A percentile compares a stretch with the other conserved stretches of the same genome.
phyloP scores from a whole-genome alignment of 768 basidiomycete species.

The Mycena vitilis region DNA sequence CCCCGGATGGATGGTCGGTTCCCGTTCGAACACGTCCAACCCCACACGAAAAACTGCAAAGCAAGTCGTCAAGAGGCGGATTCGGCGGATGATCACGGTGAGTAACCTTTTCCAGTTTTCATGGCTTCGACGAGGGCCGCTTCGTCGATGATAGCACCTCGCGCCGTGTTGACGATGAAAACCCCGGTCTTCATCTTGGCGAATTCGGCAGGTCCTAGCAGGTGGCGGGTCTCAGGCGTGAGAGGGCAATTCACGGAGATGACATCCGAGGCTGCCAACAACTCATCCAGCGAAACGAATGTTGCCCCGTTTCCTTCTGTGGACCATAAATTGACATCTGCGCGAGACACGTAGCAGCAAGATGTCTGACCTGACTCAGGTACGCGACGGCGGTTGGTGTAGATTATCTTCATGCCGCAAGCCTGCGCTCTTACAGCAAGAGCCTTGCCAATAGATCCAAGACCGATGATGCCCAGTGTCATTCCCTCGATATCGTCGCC shows the following conservation, averaged over 20 bases:
- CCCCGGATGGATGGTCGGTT: conserved; percentile 35
- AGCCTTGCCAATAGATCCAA: conserved; percentile 38
- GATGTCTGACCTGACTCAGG: conserved; percentile 23
- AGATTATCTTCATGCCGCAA: conserved; percentile 40
- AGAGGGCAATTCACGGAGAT: conserved; percentile 39
- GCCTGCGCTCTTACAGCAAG: conserved; percentile 37
- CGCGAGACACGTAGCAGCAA: neutral
- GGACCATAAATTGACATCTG: neutral
- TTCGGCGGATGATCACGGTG: neutral
- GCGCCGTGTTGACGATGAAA: conserved; percentile 61
- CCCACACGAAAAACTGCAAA: conserved; percentile 32
- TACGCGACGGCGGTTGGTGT: conserved; percentile 36
- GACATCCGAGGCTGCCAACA: conserved; percentile 37
- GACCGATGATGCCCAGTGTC: conserved; percentile 39
- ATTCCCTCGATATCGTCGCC: conserved; percentile 37
- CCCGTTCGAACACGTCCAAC: conserved; percentile 37
- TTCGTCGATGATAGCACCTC: conserved; percentile 63
- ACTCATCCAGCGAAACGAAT: conserved; percentile 34
- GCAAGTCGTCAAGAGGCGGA: neutral
- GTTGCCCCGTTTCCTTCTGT: conserved; percentile 34
- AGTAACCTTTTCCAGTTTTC: conserved; percentile 42
- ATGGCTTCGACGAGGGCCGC: conserved; percentile 54
- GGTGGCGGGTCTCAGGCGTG: conserved; percentile 36
- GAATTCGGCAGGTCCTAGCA: conserved; percentile 36
- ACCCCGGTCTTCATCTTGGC: conserved; percentile 53